Conservation (phyloP, 1,139 yeast species). For the Scheffersomyces cryptocercus region DNA sequence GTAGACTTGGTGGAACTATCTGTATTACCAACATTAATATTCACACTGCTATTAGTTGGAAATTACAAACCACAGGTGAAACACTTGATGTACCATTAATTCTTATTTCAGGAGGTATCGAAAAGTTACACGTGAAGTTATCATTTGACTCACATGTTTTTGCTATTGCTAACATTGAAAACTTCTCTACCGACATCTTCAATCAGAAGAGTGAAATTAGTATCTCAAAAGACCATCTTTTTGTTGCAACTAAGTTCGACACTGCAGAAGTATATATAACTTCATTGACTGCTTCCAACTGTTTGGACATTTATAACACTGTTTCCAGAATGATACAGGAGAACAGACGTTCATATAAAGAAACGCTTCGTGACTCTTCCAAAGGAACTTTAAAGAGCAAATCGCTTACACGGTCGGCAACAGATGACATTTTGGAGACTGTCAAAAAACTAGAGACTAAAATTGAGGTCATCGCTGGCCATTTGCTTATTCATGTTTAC, state of each 20-base stretch:
- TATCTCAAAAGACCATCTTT: conserved; percentile 59
- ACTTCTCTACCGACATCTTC: conserved; percentile 57
- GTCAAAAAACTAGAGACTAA: conserved; percentile 55
- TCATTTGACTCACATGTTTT: conserved; percentile 87
- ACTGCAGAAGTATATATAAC: conserved; percentile 68
- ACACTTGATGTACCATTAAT: conserved; percentile 66
- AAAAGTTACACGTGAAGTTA: conserved; percentile 55
- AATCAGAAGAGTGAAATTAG: conserved; percentile 61
- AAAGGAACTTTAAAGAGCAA: conserved; percentile 13
- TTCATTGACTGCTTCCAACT: conserved; percentile 80
- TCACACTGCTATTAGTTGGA: conserved; percentile 76
- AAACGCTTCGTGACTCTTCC: conserved; percentile 62
- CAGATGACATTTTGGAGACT: conserved; percentile 37
- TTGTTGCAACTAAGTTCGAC: conserved; percentile 56
- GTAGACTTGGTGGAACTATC: conserved; percentile 78
- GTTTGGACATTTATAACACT: conserved; percentile 75
- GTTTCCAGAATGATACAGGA: conserved; percentile 73
- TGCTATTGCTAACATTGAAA: conserved; percentile 56
- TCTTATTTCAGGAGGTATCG: conserved; percentile 59
- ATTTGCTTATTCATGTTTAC: conserved; percentile 61
- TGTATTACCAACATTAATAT: conserved; percentile 50
- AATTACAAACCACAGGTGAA: conserved; percentile 34
- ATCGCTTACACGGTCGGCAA: conserved; percentile 7
- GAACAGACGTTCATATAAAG: conserved; percentile 68
- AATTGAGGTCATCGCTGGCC: conserved; percentile 59